A percentile compares a stretch with the other conserved stretches of the same genome.
Evolutionary conservation across 805 yeast species (phyloP).

Genomic region (Torulaspora gathmanii): DNA sequence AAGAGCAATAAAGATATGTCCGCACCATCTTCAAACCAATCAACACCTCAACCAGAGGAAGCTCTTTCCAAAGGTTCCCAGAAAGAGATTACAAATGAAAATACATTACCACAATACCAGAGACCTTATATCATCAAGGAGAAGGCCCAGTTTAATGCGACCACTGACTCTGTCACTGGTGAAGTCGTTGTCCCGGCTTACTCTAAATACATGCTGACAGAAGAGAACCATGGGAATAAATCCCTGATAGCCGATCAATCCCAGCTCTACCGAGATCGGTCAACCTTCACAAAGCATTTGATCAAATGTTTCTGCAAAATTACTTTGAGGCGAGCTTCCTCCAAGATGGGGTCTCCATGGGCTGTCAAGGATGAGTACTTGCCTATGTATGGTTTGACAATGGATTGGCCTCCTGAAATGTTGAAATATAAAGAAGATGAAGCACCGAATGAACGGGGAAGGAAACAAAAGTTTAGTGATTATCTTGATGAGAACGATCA

Average conservation of each 20-base stretch:
- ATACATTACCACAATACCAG: conserved; percentile 22
- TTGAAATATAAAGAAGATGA: conserved; percentile 33
- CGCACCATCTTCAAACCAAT: conserved; percentile 15
- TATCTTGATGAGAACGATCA: conserved; percentile 27
- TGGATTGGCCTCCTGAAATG: conserved; percentile 35
- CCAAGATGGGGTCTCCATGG: conserved; percentile 94
- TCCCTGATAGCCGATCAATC: conserved; percentile 69
- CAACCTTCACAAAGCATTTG: conserved; percentile 81
- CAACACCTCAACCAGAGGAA: conserved; percentile 23
- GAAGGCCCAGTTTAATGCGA: conserved; percentile 70
- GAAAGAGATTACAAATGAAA: conserved; percentile 8
- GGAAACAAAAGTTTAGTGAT: conserved; percentile 14
- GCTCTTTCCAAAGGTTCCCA: not conserved
- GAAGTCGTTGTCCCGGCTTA: conserved; percentile 47
- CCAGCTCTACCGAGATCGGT: conserved; percentile 76
- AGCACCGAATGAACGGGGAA: conserved; percentile 9
- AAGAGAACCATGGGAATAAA: conserved; percentile 44
- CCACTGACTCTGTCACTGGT: conserved; percentile 33
- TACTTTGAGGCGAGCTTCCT: conserved; percentile 60
- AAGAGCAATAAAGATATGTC: conserved; percentile 18
- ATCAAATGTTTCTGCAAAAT: conserved; percentile 84
- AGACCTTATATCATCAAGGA: conserved; percentile 61
- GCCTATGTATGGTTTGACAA: conserved; percentile 32
- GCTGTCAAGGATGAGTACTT: conserved; percentile 69
- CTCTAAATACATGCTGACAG: conserved; percentile 66